Conservation (phyloP, 371 early-diverging fungal species). For the Gilbertella persicaria region DNA sequence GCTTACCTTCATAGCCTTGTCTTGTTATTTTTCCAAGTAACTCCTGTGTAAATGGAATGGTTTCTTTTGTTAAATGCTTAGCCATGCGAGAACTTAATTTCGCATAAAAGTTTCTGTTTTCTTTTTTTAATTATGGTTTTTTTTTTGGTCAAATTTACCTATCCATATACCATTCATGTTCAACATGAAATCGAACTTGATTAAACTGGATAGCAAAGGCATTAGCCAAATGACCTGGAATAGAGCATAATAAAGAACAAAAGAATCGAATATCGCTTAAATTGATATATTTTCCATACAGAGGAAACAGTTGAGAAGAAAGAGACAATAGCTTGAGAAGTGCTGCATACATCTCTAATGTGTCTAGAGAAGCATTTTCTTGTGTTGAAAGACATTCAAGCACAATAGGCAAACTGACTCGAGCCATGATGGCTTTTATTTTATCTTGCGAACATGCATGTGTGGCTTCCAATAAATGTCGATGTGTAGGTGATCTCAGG, state of each 20-base stretch:
- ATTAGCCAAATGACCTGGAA: slow-evolving; percentile 33
- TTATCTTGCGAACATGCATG: not conserved
- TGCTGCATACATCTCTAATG: slow-evolving; percentile 14
- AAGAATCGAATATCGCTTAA: slow-evolving; percentile 17
- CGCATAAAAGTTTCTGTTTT: slow-evolving; percentile 20
- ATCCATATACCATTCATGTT: slow-evolving; percentile 22
- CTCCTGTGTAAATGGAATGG: slow-evolving; percentile 17
- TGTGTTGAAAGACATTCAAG: slow-evolving; percentile 25
- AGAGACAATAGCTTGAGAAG: slow-evolving; percentile 8
- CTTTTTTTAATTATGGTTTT: not conserved
- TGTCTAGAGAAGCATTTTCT: slow-evolving; percentile 8
- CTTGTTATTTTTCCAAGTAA: slow-evolving; percentile 31
- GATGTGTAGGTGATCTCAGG: not conserved
- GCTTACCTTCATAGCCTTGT: slow-evolving; percentile 31
- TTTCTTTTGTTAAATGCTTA: slow-evolving; percentile 2
- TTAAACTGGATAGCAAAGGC: slow-evolving; percentile 22
- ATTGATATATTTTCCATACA: slow-evolving; percentile 2
- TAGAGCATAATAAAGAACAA: slow-evolving; percentile 32
- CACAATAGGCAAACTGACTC: slow-evolving; percentile 19
- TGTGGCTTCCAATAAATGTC: slow-evolving; percentile 6
- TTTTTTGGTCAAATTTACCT: slow-evolving; percentile 2
- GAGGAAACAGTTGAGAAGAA: not conserved
- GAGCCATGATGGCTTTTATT: slow-evolving; percentile 5
- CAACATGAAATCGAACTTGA: not conserved
- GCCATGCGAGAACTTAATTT: slow-evolving; percentile 7